phyloP scores from a whole-genome alignment of 2,329 filamentous ascomycete species.

The Beauveria varroae region DNA sequence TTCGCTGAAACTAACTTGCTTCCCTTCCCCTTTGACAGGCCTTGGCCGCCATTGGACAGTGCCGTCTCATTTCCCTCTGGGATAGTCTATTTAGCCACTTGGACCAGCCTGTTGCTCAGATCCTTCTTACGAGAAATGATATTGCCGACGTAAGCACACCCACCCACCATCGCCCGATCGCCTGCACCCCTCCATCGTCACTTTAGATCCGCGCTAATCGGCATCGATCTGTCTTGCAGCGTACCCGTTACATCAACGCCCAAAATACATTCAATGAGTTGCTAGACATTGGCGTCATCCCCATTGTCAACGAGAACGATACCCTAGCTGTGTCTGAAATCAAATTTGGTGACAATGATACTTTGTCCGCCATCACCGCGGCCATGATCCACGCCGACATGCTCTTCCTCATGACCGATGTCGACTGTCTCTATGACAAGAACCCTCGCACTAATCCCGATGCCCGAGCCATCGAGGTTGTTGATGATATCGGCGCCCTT shows the following conservation, averaged over 20 bases:
- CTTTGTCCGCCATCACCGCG: slow-evolving; percentile 89
- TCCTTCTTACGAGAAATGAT: slow-evolving; percentile 88
- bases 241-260: slow-evolving; percentile 90
- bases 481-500: slow-evolving; percentile 77
- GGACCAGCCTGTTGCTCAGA: slow-evolving; percentile 86
- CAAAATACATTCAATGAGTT: slow-evolving; percentile 91
- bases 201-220: slow-evolving; percentile 8
- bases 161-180: background rate
- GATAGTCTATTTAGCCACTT: slow-evolving; percentile 85
- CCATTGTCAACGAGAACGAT: slow-evolving; percentile 98
- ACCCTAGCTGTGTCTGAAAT: slow-evolving; percentile 96
- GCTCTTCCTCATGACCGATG: slow-evolving; percentile 97
- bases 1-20: background rate
- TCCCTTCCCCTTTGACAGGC: slow-evolving; percentile 42
- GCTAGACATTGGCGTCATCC: slow-evolving; percentile 90
- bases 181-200: slow-evolving; percentile 2
- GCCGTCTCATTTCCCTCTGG: slow-evolving; percentile 90
- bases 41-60: slow-evolving; percentile 92
- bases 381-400: slow-evolving; percentile 97
- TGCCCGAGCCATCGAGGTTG: slow-evolving; percentile 82
- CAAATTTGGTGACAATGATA: slow-evolving; percentile 99
- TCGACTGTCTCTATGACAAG: slow-evolving; percentile 94
- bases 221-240: slow-evolving; percentile 34
- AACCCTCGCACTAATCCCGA: slow-evolving; percentile 83
- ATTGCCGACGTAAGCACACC: slow-evolving; percentile 71